Conservation (phyloP, 2,329 filamentous ascomycete species). For the Kalmusia sp. region DNA sequence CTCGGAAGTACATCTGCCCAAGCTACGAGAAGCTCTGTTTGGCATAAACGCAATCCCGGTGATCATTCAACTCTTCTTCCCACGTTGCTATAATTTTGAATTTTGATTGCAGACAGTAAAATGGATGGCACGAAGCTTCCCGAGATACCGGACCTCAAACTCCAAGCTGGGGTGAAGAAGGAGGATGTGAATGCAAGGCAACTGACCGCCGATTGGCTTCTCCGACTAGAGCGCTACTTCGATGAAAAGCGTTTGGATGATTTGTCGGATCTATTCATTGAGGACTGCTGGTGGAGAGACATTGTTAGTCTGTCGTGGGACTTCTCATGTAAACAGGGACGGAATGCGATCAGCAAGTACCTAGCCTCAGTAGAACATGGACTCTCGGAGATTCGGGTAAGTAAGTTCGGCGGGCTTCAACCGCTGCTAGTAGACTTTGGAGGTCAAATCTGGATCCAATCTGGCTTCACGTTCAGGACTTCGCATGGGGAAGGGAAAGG, state of each 20-base stretch:
- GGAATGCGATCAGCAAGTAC: not conserved
- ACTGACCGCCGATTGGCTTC: not conserved
- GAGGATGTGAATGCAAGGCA: not conserved
- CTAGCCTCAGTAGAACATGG: not conserved
- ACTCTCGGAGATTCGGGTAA: not conserved
- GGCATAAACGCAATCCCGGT: too few relatives aligned
- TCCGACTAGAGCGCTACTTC: not conserved
- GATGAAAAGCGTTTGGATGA: not conserved
- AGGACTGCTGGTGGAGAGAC: not conserved
- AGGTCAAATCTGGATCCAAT: not conserved
- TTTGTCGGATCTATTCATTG: not conserved
- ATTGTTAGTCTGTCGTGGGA: not conserved
- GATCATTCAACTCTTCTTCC: too few relatives aligned
- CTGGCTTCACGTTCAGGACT: not conserved
- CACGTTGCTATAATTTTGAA: too few relatives aligned
- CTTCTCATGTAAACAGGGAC: not conserved
- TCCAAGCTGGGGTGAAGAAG: not conserved
- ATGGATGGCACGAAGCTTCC: not conserved
- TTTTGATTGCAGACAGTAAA: too few relatives aligned
- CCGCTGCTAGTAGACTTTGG: not conserved
- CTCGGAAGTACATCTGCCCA: too few relatives aligned
- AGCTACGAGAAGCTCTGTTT: too few relatives aligned
- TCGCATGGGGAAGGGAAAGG: not conserved
- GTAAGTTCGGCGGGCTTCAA: not conserved
- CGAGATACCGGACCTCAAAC: not conserved